A percentile compares a stretch with the other conserved stretches of the same genome.
These are phyloP conservation scores for Coemansia sp. DNA, from an alignment of 192 early-diverging fungal species.

Conservation along the genomic window DNA sequence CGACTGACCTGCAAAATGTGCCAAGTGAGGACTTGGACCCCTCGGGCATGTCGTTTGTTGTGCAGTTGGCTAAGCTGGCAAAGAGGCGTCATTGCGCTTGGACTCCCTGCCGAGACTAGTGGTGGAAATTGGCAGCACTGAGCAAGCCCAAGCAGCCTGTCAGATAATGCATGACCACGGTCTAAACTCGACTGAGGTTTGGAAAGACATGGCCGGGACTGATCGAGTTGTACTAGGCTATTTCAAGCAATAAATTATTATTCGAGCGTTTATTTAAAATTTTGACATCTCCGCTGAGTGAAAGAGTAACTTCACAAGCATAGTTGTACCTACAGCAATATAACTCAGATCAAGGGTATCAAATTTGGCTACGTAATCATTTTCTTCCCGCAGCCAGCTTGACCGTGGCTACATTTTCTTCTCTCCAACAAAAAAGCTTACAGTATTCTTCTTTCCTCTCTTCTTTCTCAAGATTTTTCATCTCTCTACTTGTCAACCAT, in stretches of 20 bases:
- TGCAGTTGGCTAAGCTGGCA: slow-evolving; percentile 31
- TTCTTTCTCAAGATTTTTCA: not conserved
- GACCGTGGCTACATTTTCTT: not conserved
- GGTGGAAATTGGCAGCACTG: slow-evolving; percentile 79
- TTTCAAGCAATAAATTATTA: slow-evolving; percentile 5
- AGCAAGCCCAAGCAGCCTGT: slow-evolving; percentile 64
- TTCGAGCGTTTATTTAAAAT: not conserved
- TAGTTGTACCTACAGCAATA: not conserved
- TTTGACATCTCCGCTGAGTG: not conserved
- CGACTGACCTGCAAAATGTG: not conserved
- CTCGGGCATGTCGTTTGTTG: slow-evolving; percentile 28
- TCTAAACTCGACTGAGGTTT: slow-evolving; percentile 63
- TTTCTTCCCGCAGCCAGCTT: not conserved
- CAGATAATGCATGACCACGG: slow-evolving; percentile 58
- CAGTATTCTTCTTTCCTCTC: not conserved
- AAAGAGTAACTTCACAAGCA: too few species aligned
- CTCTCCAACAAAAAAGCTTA: not conserved
- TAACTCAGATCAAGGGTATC: not conserved
- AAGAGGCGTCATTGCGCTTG: not conserved
- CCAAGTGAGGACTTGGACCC: slow-evolving; percentile 19
- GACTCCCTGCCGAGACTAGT: slow-evolving; percentile 65
- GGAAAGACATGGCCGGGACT: slow-evolving; percentile 78
- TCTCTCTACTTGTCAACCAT: not conserved
- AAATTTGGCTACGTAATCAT: not conserved
- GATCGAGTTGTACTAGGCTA: slow-evolving; percentile 68